These are phyloP conservation scores for Dendrothele bispora DNA, from an alignment of 768 basidiomycete genomes.

Conservation along the genomic window DNA sequence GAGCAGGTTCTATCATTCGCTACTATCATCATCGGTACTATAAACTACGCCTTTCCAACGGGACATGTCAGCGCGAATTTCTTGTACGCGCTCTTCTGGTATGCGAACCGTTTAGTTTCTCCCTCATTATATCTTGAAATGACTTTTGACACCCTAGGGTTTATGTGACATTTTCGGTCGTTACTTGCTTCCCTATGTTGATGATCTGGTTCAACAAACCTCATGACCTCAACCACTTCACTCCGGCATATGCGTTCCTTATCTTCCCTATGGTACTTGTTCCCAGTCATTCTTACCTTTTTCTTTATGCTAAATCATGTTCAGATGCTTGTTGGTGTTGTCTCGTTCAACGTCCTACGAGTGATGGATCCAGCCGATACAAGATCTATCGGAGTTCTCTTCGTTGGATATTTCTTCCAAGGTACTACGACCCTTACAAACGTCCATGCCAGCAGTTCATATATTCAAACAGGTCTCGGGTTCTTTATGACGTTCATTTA, in stretches of 20 bases:
- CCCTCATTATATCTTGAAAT: not conserved
- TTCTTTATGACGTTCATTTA: conserved; percentile 54
- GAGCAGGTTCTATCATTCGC: conserved; percentile 48
- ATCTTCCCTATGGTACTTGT: conserved; percentile 16
- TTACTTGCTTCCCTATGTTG: conserved; percentile 46
- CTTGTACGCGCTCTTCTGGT: conserved; percentile 48
- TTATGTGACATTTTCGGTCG: conserved; percentile 36
- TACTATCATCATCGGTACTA: conserved; percentile 47
- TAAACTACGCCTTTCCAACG: conserved; percentile 43
- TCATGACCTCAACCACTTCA: conserved; percentile 41
- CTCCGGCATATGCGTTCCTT: conserved; percentile 31
- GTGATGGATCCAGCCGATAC: conserved; percentile 34
- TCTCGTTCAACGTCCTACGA: conserved; percentile 42
- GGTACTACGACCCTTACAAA: conserved; percentile 19
- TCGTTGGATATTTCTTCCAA: conserved; percentile 49
- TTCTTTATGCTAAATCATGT: not conserved
- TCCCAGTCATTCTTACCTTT: conserved; percentile 32
- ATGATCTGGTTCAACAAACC: conserved; percentile 51
- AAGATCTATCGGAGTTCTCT: conserved; percentile 39
- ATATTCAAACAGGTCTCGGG: conserved; percentile 34
- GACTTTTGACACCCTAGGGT: conserved; percentile 28
- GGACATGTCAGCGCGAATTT: conserved; percentile 32
- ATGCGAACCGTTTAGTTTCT: conserved; percentile 8
- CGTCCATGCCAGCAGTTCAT: not conserved
- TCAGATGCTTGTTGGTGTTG: conserved; percentile 49